Evolutionary conservation across 164 flowering plant species (phyloP).

Genomic region (Kalanchoe fedtschenkoi): DNA sequence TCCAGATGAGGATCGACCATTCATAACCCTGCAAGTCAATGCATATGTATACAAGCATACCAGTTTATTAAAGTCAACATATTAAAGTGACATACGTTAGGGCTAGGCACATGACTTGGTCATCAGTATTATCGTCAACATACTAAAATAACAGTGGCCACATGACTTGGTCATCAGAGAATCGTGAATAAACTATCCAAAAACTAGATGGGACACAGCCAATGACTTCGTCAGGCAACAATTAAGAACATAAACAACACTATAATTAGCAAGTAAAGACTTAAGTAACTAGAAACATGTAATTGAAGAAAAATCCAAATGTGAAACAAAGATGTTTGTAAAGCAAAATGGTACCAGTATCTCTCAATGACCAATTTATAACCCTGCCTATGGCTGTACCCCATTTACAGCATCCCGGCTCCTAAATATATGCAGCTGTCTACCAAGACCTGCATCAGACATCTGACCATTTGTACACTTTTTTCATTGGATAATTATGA

Average conservation of each 20-base stretch:
- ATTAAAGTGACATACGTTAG: neutral
- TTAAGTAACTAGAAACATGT: neutral
- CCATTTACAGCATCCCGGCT: neutral
- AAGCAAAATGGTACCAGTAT: neutral
- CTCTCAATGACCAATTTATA: neutral
- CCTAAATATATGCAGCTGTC: neutral
- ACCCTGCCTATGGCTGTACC: neutral
- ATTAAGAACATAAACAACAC: neutral
- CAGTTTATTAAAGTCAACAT: neutral
- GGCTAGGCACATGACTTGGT: neutral
- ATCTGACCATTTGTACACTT: neutral
- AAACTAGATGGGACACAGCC: neutral
- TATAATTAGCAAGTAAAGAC: neutral
- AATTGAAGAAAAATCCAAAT: neutral
- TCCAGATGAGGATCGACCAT: neutral
- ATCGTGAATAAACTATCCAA: neutral
- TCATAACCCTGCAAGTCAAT: neutral
- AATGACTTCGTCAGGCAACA: neutral
- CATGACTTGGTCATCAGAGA: neutral
- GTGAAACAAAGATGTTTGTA: neutral
- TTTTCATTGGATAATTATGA: neutral
- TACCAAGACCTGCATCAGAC: neutral
- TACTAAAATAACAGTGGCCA: neutral
- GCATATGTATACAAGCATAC: neutral
- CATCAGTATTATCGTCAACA: neutral